phyloP scores from a whole-genome alignment of 2,329 filamentous ascomycete species.

The Fusarium lyarnte region DNA sequence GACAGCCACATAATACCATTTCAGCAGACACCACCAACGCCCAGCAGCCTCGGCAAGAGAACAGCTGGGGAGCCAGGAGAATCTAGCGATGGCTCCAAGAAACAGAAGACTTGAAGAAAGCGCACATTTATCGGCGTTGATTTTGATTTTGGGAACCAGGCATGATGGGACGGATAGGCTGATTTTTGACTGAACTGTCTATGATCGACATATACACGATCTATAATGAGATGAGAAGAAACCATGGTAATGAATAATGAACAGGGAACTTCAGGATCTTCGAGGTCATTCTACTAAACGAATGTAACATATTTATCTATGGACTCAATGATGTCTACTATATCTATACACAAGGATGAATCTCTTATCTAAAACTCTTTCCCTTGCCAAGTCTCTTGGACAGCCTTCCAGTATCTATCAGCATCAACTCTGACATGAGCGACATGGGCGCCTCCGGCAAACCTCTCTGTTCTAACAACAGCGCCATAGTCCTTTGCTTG shows the following conservation, averaged over 20 bases:
- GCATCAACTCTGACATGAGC: conserved; percentile 58
- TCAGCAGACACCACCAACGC: neutral
- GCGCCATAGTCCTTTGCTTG: conserved; percentile 54
- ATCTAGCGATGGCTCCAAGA: conserved; percentile 39
- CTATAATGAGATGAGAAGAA: neutral
- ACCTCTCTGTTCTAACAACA: conserved; percentile 55
- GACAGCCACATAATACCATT: conserved; percentile 37
- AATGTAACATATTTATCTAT: neutral
- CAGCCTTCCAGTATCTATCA: conserved; percentile 60
- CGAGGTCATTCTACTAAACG: neutral
- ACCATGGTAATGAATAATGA: neutral
- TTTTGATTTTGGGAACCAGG: neutral
- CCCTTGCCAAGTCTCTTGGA: conserved; percentile 58
- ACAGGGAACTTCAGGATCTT: neutral
- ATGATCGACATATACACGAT: neutral
- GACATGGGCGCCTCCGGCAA: conserved; percentile 61
- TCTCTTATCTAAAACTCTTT: neutral
- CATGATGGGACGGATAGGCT: neutral
- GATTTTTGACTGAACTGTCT: neutral
- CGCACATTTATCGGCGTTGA: neutral
- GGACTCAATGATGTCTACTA: neutral
- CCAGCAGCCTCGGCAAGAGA: conserved; percentile 31
- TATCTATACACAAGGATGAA: neutral
- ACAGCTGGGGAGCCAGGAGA: conserved; percentile 34
- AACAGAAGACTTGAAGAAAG: conserved; percentile 43